Evolutionary conservation across 768 basidiomycete genomes (phyloP).

Genomic region (Macrocybe gigantea): DNA sequence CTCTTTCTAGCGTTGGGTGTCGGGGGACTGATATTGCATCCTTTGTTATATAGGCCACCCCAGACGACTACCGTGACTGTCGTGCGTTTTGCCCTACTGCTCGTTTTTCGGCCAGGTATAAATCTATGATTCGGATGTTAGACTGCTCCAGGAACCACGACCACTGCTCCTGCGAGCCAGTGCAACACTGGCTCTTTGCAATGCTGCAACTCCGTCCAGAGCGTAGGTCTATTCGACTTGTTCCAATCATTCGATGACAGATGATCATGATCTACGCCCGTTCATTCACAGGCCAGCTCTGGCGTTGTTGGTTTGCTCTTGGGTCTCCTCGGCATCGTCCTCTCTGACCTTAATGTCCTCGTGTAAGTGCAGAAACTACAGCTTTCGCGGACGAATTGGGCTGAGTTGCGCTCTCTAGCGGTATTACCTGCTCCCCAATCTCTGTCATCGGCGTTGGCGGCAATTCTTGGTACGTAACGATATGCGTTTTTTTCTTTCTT

Average conservation of each 20-base stretch:
- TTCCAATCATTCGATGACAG: no score
- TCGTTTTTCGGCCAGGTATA: background rate
- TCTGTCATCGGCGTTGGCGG: constrained; percentile 17
- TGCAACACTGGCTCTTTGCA: constrained; percentile 24
- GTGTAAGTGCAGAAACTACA: constrained; percentile 14
- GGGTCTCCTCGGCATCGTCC: constrained; percentile 25
- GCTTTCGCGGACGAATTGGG: background rate
- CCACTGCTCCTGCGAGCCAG: constrained; percentile 14
- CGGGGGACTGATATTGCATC: no score
- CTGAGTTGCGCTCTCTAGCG: constrained; percentile 11
- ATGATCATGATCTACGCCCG: no score
- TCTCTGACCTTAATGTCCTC: constrained; percentile 17
- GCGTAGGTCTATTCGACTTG: constrained; percentile 7
- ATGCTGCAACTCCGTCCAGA: constrained; percentile 20
- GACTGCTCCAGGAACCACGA: constrained; percentile 13
- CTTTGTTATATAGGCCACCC: no score
- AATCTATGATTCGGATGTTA: background rate
- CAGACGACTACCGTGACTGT: constrained; percentile 7
- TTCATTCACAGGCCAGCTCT: constrained; percentile 10
- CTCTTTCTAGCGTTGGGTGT: no score
- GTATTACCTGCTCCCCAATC: constrained; percentile 26
- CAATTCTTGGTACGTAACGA: constrained; percentile 14
- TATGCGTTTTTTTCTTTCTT: background rate
- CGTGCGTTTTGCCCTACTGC: background rate
- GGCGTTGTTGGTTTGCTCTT: constrained; percentile 13